Base-by-base conservation (phyloP, 805 yeast genomes). In the Saccharomycopsis babjevae region DNA sequence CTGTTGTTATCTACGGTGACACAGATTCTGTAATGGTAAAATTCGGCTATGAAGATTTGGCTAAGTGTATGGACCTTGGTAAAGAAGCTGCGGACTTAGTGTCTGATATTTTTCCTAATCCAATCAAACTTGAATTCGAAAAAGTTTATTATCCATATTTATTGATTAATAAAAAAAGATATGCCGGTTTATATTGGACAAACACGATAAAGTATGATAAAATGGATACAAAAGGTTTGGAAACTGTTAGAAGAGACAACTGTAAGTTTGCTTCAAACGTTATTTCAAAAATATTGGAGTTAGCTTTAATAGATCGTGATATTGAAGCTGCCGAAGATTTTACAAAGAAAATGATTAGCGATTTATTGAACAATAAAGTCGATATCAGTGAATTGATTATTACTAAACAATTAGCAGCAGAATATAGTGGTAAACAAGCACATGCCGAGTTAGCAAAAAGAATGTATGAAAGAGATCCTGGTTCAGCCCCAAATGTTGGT, bases 11-110 rank as follows among this genome's bases (percentile, higher is more conserved):
- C 50, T 94, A 94, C 71, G 99, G 99, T 78, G 99, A 94, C 73
- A 94, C 99, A 0, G 99, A 94, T 80, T 96, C 99, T 8, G 99
- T 94, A 18, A 96, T 94, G 99, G 97, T 94, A 54, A 92, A 90
- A 70, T 94, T 94, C 76, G 99, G 99, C 1, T 83, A 84, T 38
- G 76, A 77, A 10, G 96, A 90, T 69, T 72, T 93, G 64, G 84
- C 79, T 60, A 87, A 87, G 36, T 89, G 97, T 66, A 96, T 94
- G 99, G 79, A 81, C 59, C 70, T 91, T 60, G 99, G 99, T 5
- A 88, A 91, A 67, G 96, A 93, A 68, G 99, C 98, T 0, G 99
- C 99, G 0, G 88, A 77, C 8, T 83, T 73, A 64, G 98, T 94
- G 1, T 91, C 98, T 0, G 77, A 81, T 60, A 74, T 81, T 61